Conservation (phyloP, 2,329 filamentous ascomycete species). For the Claviceps sp. region DNA sequence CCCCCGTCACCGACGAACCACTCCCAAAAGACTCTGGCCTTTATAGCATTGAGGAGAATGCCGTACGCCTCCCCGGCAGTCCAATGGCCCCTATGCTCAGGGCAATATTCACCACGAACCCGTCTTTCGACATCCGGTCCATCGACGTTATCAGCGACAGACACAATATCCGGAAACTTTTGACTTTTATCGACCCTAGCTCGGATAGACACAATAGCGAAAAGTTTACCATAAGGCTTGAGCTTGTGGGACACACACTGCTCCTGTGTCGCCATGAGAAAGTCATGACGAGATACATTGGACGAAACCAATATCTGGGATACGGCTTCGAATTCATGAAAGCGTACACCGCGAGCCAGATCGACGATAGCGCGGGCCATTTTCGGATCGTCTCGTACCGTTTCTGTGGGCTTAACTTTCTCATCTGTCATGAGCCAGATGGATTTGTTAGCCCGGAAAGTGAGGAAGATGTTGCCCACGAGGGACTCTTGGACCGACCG, state of each 20-base stretch:
- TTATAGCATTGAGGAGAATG: slow-evolving; percentile 31
- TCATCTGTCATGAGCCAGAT: slow-evolving; percentile 31
- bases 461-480: no score
- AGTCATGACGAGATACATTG: slow-evolving; percentile 16
- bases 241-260: slow-evolving; percentile 23
- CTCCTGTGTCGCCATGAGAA: slow-evolving; percentile 24
- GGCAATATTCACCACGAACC: slow-evolving; percentile 23
- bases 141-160: slow-evolving; percentile 31
- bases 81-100: slow-evolving; percentile 35
- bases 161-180: slow-evolving; percentile 35
- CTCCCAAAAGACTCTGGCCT: slow-evolving; percentile 25
- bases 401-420: slow-evolving; percentile 25
- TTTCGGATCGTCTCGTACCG: slow-evolving; percentile 30
- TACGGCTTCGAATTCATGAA: slow-evolving; percentile 33
- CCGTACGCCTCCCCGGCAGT: slow-evolving; percentile 26
- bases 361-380: slow-evolving; percentile 27
- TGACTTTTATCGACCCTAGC: slow-evolving; percentile 25
- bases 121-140: slow-evolving; percentile 23
- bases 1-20: slow-evolving; percentile 11
- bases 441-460: slow-evolving; percentile 18
- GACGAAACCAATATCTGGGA: slow-evolving; percentile 23
- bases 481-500: slow-evolving; percentile 12
- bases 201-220: slow-evolving; percentile 12
- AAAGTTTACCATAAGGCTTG: slow-evolving; percentile 27
- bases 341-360: slow-evolving; percentile 22